Base-by-base conservation (phyloP, 163 green algal genomes). In the Scenedesmus sp. region DNA sequence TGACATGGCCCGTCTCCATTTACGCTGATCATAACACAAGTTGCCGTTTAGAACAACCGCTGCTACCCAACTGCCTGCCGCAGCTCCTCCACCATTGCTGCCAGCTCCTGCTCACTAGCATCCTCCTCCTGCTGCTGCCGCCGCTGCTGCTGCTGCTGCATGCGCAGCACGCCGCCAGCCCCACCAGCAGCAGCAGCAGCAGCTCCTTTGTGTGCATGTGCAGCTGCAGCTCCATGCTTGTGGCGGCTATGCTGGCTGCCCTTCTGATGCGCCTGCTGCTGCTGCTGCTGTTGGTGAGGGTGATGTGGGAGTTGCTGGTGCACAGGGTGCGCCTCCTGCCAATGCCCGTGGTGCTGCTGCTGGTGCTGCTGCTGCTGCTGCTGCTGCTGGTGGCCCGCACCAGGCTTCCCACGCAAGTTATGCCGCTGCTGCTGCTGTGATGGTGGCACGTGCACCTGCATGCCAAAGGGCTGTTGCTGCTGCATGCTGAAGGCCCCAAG, bases 61-160 rank as follows among this genome's bases (percentile, higher is more conserved):
- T 18, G 15, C 66, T 76, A 77, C 59, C 84, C 84, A 18, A 56
- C 84, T 20, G 84, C 84, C 26, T 62, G 60, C 15, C 60, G 74
- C 54, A 89, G 60, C 60, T 89, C 84, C 60, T 79, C 84, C 84
- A 89, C 84, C 84, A 89, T 89, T 54, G 60, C 60, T 62, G 84
- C 84, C 60, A 89, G 62, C 60, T 89, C 84, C 26, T 79, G 60
- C 60, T 89, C 84, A 60, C 84, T 89, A 13, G 84, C 84, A 81
- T 89, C 84, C 62, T 89, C 60, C 84, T 89, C 84, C 83, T 87
- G 55, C 82, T 87, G 82, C 59, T 60, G 55, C 55, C 59, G 26
- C n/a, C 18, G 23, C 84, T 66, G 52, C 52, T 13, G 13, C 12
- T 46, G 34, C 34, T 46, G 34, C 34, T 46, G 34, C 34, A 23